Percentiles rank a stretch among this genome's conserved stretches.
phyloP scores from a whole-genome alignment of 2,329 filamentous ascomycete species.

The Monosporascus sp. region DNA sequence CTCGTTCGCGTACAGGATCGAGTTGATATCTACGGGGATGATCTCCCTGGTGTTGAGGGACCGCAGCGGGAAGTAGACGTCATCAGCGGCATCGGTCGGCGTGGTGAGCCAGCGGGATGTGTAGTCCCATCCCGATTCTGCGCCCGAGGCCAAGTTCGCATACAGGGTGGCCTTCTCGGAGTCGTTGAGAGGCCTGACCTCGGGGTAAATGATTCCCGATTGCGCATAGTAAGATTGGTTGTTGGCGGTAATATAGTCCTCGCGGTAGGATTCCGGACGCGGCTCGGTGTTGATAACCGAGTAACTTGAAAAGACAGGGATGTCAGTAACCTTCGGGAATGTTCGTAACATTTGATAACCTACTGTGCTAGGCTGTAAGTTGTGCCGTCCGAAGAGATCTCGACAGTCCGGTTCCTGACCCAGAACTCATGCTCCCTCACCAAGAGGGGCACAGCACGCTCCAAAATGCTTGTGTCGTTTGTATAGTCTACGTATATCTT shows the following conservation, averaged over 20 bases:
- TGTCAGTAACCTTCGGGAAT: neutral
- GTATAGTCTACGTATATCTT: constrained; percentile 59
- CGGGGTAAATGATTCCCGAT: constrained; percentile 54
- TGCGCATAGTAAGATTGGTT: constrained; percentile 58
- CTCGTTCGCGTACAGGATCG: constrained; percentile 63
- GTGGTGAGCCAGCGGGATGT: constrained; percentile 51
- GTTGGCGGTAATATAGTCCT: constrained; percentile 61
- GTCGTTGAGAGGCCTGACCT: constrained; percentile 43
- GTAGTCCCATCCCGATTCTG: constrained; percentile 65
- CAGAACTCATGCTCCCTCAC: constrained; percentile 62
- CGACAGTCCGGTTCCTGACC: constrained; percentile 53
- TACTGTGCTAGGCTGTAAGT: constrained; percentile 54
- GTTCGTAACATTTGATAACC: constrained; percentile 12
- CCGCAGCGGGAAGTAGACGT: constrained; percentile 61
- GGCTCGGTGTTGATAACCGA: constrained; percentile 60
- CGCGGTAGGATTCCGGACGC: constrained; percentile 61
- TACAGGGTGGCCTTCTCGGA: constrained; percentile 50
- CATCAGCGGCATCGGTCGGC: constrained; percentile 51
- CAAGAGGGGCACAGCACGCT: constrained; percentile 56
- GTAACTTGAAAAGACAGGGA: constrained; percentile 34
- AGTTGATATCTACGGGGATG: constrained; percentile 62
- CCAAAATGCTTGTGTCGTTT: constrained; percentile 55
- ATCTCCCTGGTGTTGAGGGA: constrained; percentile 55
- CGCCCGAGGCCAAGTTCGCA: constrained; percentile 57
- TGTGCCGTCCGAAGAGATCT: constrained; percentile 38